Evolutionary conservation across 495 filamentous ascomycete species (phyloP).

Genomic region (Aspergillus homomorphus): DNA sequence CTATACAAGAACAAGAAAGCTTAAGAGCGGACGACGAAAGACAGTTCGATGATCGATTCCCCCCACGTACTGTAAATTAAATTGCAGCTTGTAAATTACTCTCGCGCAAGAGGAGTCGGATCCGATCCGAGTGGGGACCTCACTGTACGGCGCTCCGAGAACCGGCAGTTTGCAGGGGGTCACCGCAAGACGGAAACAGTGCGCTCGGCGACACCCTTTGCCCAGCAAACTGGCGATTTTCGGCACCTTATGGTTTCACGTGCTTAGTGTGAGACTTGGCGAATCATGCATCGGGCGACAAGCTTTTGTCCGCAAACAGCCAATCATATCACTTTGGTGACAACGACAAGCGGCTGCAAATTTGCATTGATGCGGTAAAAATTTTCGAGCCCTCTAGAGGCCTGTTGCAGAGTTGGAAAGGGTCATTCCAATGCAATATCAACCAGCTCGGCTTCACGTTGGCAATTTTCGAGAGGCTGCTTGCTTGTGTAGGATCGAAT

Average conservation of each 20-base stretch:
- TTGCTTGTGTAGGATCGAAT: conserved; percentile 1
- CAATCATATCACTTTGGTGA: conserved; percentile 15
- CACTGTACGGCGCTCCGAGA: conserved; percentile 24
- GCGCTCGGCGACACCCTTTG: conserved; percentile 13
- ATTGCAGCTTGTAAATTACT: conserved; percentile 29
- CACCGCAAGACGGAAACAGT: conserved; percentile 33
- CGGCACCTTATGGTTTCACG: conserved; percentile 34
- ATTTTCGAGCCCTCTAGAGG: conserved; percentile 8
- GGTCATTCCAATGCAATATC: not conserved
- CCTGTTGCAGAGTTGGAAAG: not conserved
- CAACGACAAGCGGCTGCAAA: conserved; percentile 14
- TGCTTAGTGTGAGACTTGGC: conserved; percentile 9
- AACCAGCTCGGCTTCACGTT: conserved; percentile 3
- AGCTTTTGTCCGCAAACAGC: conserved; percentile 13
- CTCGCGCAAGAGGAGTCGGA: conserved; percentile 17
- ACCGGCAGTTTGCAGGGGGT: conserved; percentile 28
- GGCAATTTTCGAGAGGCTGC: conserved; percentile 1
- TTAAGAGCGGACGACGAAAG: not conserved
- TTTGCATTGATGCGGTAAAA: conserved; percentile 11
- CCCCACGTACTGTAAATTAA: conserved; percentile 4
- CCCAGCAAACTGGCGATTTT: conserved; percentile 27
- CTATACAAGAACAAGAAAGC: conserved; percentile 1
- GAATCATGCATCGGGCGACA: conserved; percentile 22
- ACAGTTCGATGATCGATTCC: not conserved
- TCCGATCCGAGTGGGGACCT: conserved; percentile 20